Evolutionary conservation across 140 eudicot genomes (phyloP), one percentile per base, ranked within the genome.

Genomic region (Cichorium intybus): DNA sequence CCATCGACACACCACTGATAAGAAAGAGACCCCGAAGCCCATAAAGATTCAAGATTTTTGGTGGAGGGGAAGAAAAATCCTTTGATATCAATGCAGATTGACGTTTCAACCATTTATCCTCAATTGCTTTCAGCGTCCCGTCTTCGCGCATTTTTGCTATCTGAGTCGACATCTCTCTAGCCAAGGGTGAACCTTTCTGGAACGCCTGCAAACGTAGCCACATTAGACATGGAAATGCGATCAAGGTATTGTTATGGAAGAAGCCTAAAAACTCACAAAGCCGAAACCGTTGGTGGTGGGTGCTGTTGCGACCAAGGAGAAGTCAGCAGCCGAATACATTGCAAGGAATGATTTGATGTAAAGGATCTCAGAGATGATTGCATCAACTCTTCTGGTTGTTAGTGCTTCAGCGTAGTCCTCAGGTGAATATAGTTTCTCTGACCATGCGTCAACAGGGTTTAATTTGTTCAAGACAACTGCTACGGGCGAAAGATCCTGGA

Each of bases 61-160:
- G 51, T 29, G 11, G 8, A 33, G 62, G 53, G 51, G 26, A 26
- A 15, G 52, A 65, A 10, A 43, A 21, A 45, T 79, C 73, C 21
- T 31, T 29, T 10, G 43, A 47, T 5, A 26, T 28, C 28, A 10
- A 1, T 31, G 14, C 55, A 62, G 43, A n/a, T 26, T 66, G 21
- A 1, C n/a, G 39, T 7, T 24, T 58, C 60, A 74, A 75, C 78
- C 81, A 80, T 60, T 64, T 59, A 7, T 64, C 24, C 68, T 80
- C 78, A 54, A 80, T 12, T 33, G 56, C 43, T 41, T 21, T 14
- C 18, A 80, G 68, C 27, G 60, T 70, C 48, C 85, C 81, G 35
- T 80, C 78, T 80, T 80, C 85, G 3, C 85, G 65, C 16, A 80
- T 71, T 57, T 53, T 63, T 31, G 56, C 67, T 31, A 80, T 75